Percentiles rank a stretch among this genome's conserved stretches.
Conservation (phyloP, 768 basidiomycete species). For the Holtermanniella nyarrowii region DNA sequence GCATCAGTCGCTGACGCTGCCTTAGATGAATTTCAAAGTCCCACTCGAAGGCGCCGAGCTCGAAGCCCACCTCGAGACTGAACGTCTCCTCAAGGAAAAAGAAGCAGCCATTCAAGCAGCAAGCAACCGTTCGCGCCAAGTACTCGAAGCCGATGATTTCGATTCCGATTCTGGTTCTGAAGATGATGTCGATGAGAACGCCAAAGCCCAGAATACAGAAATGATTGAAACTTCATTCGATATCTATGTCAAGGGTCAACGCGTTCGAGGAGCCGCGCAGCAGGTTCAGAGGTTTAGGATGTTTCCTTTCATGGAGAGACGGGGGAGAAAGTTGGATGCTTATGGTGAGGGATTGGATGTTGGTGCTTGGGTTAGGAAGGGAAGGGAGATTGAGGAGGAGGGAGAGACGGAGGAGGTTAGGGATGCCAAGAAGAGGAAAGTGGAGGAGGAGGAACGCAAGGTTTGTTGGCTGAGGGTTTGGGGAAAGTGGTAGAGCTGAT, state of each 20-base stretch:
- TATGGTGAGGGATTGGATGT: conserved; percentile 94
- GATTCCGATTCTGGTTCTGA: conserved; percentile 54
- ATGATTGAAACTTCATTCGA: conserved; percentile 62
- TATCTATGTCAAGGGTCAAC: conserved; percentile 95
- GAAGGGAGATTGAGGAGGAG: conserved; percentile 81
- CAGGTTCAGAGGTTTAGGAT: conserved; percentile 62
- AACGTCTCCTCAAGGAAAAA: conserved; percentile 66
- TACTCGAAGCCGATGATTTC: conserved; percentile 80
- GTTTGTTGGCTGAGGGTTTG: conserved; percentile 42
- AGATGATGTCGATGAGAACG: conserved; percentile 43
- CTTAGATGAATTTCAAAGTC: conserved; percentile 76
- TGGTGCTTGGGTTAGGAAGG: conserved; percentile 87
- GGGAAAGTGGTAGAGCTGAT: conserved; percentile 1
- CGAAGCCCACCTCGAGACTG: conserved; percentile 64
- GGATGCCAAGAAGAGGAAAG: conserved; percentile 56
- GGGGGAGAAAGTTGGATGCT: conserved; percentile 72
- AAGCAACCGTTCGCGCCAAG: conserved; percentile 66
- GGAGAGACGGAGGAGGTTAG: conserved; percentile 70
- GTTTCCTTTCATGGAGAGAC: conserved; percentile 95
- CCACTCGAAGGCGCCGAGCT: conserved; percentile 81
- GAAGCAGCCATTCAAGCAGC: conserved; percentile 79
- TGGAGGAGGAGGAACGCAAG: conserved; percentile 72
- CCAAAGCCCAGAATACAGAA: conserved; percentile 7
- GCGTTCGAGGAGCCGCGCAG: conserved; percentile 8
- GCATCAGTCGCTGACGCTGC: not conserved